Evolutionary conservation across 2,329 filamentous ascomycete genomes (phyloP), one percentile per base, ranked within the genome.

Genomic region (Falciphora oryzae): DNA sequence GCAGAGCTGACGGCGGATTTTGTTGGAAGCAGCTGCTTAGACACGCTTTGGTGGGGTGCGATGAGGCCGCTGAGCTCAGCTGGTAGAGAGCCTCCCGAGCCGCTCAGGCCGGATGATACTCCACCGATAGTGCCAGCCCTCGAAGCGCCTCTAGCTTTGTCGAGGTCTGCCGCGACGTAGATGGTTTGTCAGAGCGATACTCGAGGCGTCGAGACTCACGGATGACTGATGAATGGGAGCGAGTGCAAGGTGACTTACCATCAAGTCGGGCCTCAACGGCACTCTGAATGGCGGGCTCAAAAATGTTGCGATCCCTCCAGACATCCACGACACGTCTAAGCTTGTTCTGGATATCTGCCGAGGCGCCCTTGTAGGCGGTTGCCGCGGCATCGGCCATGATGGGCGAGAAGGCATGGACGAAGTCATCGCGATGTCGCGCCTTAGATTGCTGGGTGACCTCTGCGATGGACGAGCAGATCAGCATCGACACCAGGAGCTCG

Each of bases 381-480:
- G 91, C 84, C 13, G 90, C 89, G n/a, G 93, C 94, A 75, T 99
- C 95, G 27, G 92, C 92, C 68, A 99, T 91, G 70, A 97, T 85
- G 5, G 95, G 93, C 59, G 94, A 90, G 76, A 97, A 98, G 10
- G 95, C 94, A 67, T 90, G 84, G 18, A 97, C 84, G 70, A 99
- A 99, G 71, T 99, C 95, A 63, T 93, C 88, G 77, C 96, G 97
- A 68, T 90, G 89, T 50, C 94, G 89, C 61, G 92, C 94, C 77
- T 96, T 96, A 29, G 93, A 97, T 74, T 98, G 95, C 75, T 99
- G 95, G 28, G 92, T 91, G 65, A 99, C 93, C 82, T 99, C 95
- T 95, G 72, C 4, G 50, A 60, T 16, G 31, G 32, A 35, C 18
- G n/a, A 63, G 29, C 58, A 66, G 28, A 64, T 67, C 35, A 67